Evolutionary conservation across 2,329 filamentous ascomycete genomes (phyloP).

Genomic region (Fusarium sp.): DNA sequence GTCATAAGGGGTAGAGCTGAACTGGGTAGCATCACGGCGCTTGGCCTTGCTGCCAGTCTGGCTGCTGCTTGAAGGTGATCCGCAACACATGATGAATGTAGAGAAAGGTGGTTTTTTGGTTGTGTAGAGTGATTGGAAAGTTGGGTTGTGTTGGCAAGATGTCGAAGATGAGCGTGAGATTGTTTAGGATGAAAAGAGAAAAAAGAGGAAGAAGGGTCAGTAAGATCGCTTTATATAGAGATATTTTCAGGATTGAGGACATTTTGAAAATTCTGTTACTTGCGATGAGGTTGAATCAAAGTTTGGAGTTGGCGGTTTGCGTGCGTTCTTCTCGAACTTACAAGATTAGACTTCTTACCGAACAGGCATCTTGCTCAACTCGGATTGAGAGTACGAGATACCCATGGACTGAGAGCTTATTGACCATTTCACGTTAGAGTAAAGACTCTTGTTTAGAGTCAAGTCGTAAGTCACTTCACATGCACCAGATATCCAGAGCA

Average conservation of each 20-base stretch:
- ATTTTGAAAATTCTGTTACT: background rate
- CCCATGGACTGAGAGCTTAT: background rate
- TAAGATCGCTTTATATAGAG: background rate
- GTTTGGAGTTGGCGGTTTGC: background rate
- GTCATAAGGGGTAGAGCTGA: background rate
- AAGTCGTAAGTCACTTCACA: background rate
- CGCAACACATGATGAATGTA: background rate
- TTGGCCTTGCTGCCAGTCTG: background rate
- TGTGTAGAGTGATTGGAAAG: background rate
- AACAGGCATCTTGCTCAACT: background rate
- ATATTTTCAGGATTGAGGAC: background rate
- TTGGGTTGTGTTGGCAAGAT: background rate
- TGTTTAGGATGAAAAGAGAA: background rate
- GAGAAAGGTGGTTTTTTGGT: background rate
- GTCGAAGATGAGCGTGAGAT: background rate
- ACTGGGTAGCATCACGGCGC: background rate
- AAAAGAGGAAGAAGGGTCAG: background rate
- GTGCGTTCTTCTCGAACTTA: background rate
- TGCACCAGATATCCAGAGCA: too few species aligned
- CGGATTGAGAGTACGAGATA: background rate
- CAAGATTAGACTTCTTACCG: background rate
- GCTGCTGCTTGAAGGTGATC: background rate
- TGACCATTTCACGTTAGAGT: background rate
- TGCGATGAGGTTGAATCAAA: background rate
- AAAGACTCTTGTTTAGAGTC: background rate